Evolutionary conservation across 2,329 filamentous ascomycete genomes (phyloP).

Genomic region (Malbranchea cinnamomea): DNA sequence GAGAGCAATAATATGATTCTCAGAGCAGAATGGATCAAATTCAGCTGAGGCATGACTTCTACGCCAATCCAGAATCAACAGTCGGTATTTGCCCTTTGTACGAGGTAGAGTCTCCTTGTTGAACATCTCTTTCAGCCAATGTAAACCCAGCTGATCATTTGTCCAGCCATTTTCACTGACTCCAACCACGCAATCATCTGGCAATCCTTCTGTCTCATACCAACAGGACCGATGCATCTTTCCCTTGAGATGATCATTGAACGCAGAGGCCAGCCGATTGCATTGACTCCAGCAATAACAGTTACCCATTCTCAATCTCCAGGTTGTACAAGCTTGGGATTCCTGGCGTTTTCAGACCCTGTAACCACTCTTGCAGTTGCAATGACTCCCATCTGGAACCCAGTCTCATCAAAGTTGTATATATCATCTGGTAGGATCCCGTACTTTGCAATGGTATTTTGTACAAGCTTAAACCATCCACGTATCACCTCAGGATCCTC

Average conservation of each 20-base stretch:
- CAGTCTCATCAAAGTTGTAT: no score
- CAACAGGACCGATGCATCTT: conserved; percentile 1
- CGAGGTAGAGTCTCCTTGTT: not conserved
- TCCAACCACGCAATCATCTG: not conserved
- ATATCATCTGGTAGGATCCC: no score
- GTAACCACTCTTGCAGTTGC: no score
- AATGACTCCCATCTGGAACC: no score
- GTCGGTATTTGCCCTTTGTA: no score
- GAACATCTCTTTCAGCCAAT: conserved; percentile 1
- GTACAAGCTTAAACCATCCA: conserved; percentile 2
- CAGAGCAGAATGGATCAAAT: no score
- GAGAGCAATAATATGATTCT: no score
- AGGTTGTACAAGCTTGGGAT: conserved; percentile 9
- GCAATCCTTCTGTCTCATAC: conserved; percentile 3
- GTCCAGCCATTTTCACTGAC: conserved; percentile 1
- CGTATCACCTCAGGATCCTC: conserved; percentile 2
- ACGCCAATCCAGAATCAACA: no score
- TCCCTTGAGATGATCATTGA: conserved; percentile 3
- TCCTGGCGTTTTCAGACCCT: no score
- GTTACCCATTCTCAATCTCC: conserved; percentile 12
- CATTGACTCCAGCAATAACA: conserved; percentile 8
- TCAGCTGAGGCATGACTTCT: no score
- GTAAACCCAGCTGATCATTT: not conserved
- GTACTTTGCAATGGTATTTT: conserved; percentile 4
- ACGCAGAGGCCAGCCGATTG: conserved; percentile 4